phyloP scores from a whole-genome alignment of 805 yeast species.

The Candida jianshihensis region DNA sequence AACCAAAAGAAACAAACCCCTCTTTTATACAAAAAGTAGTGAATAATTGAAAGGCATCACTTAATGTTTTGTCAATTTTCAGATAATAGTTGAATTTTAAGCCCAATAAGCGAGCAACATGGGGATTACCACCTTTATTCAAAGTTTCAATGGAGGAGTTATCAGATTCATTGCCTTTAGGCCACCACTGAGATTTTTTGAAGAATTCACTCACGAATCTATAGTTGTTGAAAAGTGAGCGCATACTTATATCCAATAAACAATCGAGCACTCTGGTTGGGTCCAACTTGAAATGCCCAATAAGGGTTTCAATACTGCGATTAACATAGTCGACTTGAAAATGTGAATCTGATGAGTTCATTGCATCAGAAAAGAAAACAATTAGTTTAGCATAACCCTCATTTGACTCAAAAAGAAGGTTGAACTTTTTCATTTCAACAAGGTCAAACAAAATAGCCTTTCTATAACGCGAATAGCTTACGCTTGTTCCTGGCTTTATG shows the following conservation, averaged over 20 bases:
- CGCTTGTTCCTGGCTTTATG: not conserved
- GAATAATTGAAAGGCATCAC: constrained; percentile 38
- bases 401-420: constrained; percentile 63
- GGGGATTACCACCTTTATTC: constrained; percentile 44
- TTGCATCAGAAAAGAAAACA: constrained; percentile 38
- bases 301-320: constrained; percentile 45
- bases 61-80: constrained; percentile 25
- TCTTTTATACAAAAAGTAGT: constrained; percentile 55
- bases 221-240: constrained; percentile 36
- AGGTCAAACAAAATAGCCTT: constrained; percentile 1
- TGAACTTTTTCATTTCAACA: constrained; percentile 44
- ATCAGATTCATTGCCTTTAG: constrained; percentile 29
- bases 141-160: constrained; percentile 26
- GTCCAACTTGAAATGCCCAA: constrained; percentile 74
- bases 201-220: constrained; percentile 44
- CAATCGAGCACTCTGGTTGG: constrained; percentile 63
- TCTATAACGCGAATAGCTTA: not conserved
- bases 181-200: constrained; percentile 64
- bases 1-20: constrained; percentile 58
- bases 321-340: constrained; percentile 37
- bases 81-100: constrained; percentile 30
- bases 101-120: constrained; percentile 50
- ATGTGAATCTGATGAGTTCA: constrained; percentile 32
- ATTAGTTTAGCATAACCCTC: constrained; percentile 71
- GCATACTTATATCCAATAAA: constrained; percentile 45